Conservation (phyloP, 2,329 filamentous ascomycete genomes). For the Aspergillus latus region DNA sequence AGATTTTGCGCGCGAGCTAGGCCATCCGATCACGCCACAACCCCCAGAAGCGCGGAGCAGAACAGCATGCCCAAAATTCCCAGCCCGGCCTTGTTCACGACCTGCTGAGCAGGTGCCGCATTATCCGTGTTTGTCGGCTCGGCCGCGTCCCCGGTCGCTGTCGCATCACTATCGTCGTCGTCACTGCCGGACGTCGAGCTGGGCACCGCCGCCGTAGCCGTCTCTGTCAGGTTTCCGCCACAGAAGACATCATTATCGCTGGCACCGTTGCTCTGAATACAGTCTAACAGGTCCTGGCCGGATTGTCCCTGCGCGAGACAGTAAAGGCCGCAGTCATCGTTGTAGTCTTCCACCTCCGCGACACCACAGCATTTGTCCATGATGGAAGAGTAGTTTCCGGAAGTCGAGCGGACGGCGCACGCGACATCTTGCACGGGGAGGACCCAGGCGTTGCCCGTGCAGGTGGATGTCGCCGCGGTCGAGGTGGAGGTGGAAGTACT, state of each 20-base stretch:
- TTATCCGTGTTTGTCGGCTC: neutral
- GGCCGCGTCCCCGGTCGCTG: slow-evolving; percentile 14
- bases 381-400: slow-evolving; percentile 44
- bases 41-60: slow-evolving; percentile 31
- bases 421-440: slow-evolving; percentile 48
- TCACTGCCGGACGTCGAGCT: slow-evolving; percentile 28
- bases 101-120: slow-evolving; percentile 16
- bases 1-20: too few relatives aligned
- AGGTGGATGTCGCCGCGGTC: slow-evolving; percentile 22
- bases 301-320: slow-evolving; percentile 48
- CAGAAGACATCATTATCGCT: slow-evolving; percentile 47
- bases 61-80: slow-evolving; percentile 34
- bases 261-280: slow-evolving; percentile 44
- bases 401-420: slow-evolving; percentile 44
- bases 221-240: slow-evolving; percentile 43
- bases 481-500: slow-evolving; percentile 12
- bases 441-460: slow-evolving; percentile 34
- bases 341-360: slow-evolving; percentile 48
- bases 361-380: slow-evolving; percentile 50
- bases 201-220: slow-evolving; percentile 33
- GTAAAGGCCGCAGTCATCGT: slow-evolving; percentile 53
- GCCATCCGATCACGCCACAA: slow-evolving; percentile 16
- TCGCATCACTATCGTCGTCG: slow-evolving; percentile 14
- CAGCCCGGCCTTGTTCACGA: slow-evolving; percentile 32
- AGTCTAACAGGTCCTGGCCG: slow-evolving; percentile 37